A percentile compares a stretch with the other conserved stretches of the same genome.
These are phyloP conservation scores for Purpureocillium lavendulum DNA, from an alignment of 2,329 filamentous ascomycete species.

Conservation along the genomic window DNA sequence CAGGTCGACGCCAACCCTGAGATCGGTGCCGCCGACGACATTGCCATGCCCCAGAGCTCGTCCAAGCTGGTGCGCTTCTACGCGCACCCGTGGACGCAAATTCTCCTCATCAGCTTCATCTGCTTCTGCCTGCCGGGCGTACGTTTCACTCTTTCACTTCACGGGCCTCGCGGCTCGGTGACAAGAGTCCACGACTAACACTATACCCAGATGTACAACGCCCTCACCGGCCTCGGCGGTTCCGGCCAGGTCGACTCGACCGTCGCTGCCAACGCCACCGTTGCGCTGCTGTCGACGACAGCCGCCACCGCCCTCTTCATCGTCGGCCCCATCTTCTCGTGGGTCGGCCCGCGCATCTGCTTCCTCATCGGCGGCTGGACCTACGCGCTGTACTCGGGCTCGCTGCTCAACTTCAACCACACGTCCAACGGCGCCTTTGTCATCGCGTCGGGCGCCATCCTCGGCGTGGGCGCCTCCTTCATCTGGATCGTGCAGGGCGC, in stretches of 20 bases:
- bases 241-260: slow-evolving; percentile 35
- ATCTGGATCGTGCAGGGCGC: slow-evolving; percentile 38
- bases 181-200: too few relatives aligned
- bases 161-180: too few relatives aligned
- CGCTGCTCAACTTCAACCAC: slow-evolving; percentile 32
- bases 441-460: slow-evolving; percentile 33
- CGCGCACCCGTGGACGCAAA: slow-evolving; percentile 37
- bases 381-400: slow-evolving; percentile 35
- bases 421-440: slow-evolving; percentile 31
- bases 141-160: slow-evolving; percentile 13
- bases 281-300: slow-evolving; percentile 32
- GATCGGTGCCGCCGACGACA: too few relatives aligned
- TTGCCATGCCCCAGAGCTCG: background rate
- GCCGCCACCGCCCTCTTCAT: slow-evolving; percentile 33
- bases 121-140: slow-evolving; percentile 39
- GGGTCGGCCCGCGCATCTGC: slow-evolving; percentile 31
- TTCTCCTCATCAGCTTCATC: slow-evolving; percentile 37
- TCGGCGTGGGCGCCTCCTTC: slow-evolving; percentile 36
- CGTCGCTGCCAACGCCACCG: slow-evolving; percentile 36
- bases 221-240: slow-evolving; percentile 33
- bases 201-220: slow-evolving; percentile 39
- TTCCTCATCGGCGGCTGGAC: slow-evolving; percentile 36
- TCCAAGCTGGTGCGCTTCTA: slow-evolving; percentile 21
- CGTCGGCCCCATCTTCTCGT: slow-evolving; percentile 32
- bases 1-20: too few relatives aligned